These are phyloP conservation scores for Cutaneotrichosporon sp. DNA, from an alignment of 1,284 basidiomycete species.

Conservation along the genomic window DNA sequence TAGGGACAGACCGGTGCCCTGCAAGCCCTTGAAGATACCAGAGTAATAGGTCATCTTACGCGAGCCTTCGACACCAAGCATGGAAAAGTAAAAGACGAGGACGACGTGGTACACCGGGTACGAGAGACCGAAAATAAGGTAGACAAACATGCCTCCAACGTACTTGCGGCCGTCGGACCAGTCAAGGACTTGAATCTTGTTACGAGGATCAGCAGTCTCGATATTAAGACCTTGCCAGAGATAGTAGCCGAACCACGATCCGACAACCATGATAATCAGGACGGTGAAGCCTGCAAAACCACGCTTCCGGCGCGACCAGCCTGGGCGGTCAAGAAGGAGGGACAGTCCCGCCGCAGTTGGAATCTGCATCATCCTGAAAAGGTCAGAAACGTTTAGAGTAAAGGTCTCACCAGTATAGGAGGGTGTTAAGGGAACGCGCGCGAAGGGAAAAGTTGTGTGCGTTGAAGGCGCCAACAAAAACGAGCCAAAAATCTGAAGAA, in stretches of 20 bases:
- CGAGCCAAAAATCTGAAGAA: slow-evolving; percentile 3
- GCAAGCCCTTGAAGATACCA: slow-evolving; percentile 3
- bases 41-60: slow-evolving; percentile 3
- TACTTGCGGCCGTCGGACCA: slow-evolving; percentile 1
- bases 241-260: slow-evolving; percentile 3
- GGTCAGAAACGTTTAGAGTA: background rate
- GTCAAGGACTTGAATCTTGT: slow-evolving; percentile 1
- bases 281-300: background rate
- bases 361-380: background rate
- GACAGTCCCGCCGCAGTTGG: background rate
- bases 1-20: slow-evolving; percentile 1
- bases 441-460: slow-evolving; percentile 6
- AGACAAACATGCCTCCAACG: background rate
- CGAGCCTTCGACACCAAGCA: background rate
- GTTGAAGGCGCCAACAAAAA: background rate
- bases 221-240: slow-evolving; percentile 2
- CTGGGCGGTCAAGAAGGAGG: background rate
- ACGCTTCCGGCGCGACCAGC: slow-evolving; percentile 2
- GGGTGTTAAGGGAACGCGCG: background rate
- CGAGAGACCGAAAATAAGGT: slow-evolving; percentile 2
- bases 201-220: background rate
- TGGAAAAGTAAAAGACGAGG: slow-evolving; percentile 4
- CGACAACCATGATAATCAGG: background rate
- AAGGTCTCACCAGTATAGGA: slow-evolving; percentile 2
- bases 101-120: slow-evolving; percentile 5